phyloP scores from a whole-genome alignment of 768 basidiomycete genomes.

The Gymnopilus dilepis region DNA sequence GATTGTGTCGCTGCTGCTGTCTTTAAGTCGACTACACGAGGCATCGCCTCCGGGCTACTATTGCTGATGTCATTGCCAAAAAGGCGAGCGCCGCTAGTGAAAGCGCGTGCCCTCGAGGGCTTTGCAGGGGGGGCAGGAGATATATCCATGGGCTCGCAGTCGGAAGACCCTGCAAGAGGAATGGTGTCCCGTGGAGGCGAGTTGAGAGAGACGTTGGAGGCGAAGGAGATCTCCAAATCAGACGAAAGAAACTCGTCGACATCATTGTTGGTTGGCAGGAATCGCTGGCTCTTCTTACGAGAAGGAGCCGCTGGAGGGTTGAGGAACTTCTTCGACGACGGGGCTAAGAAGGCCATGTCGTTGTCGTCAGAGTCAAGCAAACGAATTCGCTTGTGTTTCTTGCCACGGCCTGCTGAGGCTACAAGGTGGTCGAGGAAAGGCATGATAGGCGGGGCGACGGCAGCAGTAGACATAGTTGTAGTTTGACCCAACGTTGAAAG shows the following conservation, averaged over 20 bases:
- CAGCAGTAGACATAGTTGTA: conserved; percentile 16
- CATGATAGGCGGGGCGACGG: conserved; percentile 37
- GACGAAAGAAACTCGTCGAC: conserved; percentile 72
- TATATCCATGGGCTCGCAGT: conserved; percentile 79
- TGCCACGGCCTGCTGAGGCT: conserved; percentile 36
- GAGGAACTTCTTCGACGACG: conserved; percentile 45
- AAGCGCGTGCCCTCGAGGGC: conserved; percentile 59
- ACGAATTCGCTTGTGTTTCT: conserved; percentile 50
- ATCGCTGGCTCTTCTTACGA: conserved; percentile 54
- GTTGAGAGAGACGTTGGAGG: conserved; percentile 80
- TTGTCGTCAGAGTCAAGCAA: conserved; percentile 40
- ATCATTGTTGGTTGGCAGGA: conserved; percentile 50
- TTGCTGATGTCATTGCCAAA: conserved; percentile 83
- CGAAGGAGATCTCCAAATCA: conserved; percentile 84
- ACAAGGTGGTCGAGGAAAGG: conserved; percentile 45
- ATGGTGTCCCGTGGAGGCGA: conserved; percentile 63
- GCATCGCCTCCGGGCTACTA: conserved; percentile 33
- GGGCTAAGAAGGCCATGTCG: conserved; percentile 63
- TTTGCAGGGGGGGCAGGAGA: conserved; percentile 62
- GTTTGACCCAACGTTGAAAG: conserved; percentile 10
- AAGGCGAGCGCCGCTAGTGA: conserved; percentile 66
- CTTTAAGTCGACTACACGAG: conserved; percentile 38
- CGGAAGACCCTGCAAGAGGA: conserved; percentile 44
- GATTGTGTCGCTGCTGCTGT: conserved; percentile 43
- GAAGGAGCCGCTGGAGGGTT: conserved; percentile 51